A percentile compares a stretch with the other conserved stretches of the same genome.
phyloP scores from a whole-genome alignment of 1,139 yeast genomes.

The Hansenula sp. region DNA sequence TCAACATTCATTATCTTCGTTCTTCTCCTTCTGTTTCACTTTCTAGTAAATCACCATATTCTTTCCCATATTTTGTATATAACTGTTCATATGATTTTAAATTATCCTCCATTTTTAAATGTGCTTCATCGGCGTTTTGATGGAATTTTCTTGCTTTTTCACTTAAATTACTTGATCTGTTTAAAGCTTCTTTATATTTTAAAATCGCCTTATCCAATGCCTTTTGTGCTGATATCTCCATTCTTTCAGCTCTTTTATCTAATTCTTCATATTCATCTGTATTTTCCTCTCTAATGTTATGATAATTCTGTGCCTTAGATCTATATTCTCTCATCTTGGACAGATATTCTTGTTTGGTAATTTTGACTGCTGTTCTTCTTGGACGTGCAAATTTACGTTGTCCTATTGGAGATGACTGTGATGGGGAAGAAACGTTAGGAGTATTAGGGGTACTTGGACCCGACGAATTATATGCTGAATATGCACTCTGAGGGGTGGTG shows the following conservation, averaged over 20 bases:
- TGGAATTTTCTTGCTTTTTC: slow-evolving; percentile 5
- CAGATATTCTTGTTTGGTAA: neutral
- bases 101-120: slow-evolving; percentile 2
- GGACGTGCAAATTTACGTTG: neutral
- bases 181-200: slow-evolving; percentile 11
- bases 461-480: too few relatives aligned
- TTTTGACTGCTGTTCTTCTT: neutral
- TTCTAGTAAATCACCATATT: slow-evolving; percentile 4
- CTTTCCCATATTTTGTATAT: slow-evolving; percentile 1
- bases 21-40: too few relatives aligned
- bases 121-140: slow-evolving; percentile 5
- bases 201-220: slow-evolving; percentile 13
- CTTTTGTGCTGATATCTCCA: slow-evolving; percentile 9
- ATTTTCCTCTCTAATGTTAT: slow-evolving; percentile 4
- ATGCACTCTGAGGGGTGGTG: too few relatives aligned
- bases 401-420: too few relatives aligned
- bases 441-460: too few relatives aligned
- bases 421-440: too few relatives aligned
- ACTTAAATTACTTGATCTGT: slow-evolving; percentile 3
- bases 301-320: neutral
- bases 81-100: slow-evolving; percentile 6
- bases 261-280: slow-evolving; percentile 4
- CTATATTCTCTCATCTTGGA: slow-evolving; percentile 4
- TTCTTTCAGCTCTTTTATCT: slow-evolving; percentile 5
- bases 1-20: too few relatives aligned